Percentiles rank a stretch among this genome's conserved stretches.
Conservation (phyloP, 2,329 filamentous ascomycete species). For the Pseudogymnoascus pannorum region DNA sequence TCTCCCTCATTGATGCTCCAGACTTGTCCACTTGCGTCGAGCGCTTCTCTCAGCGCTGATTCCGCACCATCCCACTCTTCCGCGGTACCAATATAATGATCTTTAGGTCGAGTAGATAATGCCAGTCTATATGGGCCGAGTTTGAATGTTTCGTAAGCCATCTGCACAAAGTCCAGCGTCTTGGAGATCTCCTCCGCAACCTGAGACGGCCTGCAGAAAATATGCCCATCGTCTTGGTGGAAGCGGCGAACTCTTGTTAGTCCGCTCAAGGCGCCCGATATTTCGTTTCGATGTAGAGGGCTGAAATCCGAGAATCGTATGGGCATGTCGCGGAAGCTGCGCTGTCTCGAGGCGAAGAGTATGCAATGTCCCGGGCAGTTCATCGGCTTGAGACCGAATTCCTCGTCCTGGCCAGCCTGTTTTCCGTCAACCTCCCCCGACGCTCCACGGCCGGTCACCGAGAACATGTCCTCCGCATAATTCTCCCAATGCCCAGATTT, state of each 20-base stretch:
- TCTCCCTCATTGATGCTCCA: constrained; percentile 76
- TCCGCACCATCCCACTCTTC: constrained; percentile 66
- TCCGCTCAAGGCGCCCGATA: constrained; percentile 72
- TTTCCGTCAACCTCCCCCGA: constrained; percentile 28
- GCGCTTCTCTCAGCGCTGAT: constrained; percentile 53
- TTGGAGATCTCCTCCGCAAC: constrained; percentile 66
- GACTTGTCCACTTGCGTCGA: constrained; percentile 55
- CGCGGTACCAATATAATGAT: constrained; percentile 67
- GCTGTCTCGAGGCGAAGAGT: constrained; percentile 65
- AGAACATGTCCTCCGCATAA: constrained; percentile 89
- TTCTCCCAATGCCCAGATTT: constrained; percentile 83
- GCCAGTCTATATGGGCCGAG: constrained; percentile 68
- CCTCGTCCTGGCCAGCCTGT: constrained; percentile 51
- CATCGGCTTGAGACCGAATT: constrained; percentile 86
- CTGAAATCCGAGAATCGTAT: constrained; percentile 84
- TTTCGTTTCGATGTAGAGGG: constrained; percentile 78
- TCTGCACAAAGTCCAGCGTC: constrained; percentile 66
- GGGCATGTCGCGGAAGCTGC: constrained; percentile 73
- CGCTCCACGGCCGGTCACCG: constrained; percentile 50
- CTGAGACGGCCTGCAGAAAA: constrained; percentile 75
- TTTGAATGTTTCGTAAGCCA: constrained; percentile 62
- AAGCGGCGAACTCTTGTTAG: constrained; percentile 79
- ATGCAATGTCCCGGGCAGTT: constrained; percentile 87
- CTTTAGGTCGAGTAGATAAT: constrained; percentile 69
- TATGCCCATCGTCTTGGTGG: constrained; percentile 86